Evolutionary conservation across 129 eudicot species (phyloP).

Genomic region (Pulicaria dysenterica): DNA sequence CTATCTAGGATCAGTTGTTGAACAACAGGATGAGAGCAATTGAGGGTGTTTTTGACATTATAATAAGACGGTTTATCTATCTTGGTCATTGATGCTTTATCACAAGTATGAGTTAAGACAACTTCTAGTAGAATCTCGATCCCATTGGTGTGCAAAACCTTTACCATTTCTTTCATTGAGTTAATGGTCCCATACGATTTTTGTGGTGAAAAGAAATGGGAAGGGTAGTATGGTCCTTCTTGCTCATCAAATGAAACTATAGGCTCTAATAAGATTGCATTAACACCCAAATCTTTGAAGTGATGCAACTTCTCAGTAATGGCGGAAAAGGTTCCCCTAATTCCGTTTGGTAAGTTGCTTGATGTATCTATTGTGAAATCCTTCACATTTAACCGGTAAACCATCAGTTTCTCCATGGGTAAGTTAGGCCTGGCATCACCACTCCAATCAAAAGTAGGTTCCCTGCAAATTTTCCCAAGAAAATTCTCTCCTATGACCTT

Average conservation of each 20-base stretch:
- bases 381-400: conserved; percentile 81
- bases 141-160: conserved; percentile 70
- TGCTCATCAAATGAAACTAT: conserved; percentile 62
- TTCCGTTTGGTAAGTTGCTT: conserved; percentile 57
- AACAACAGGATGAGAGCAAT: conserved; percentile 80
- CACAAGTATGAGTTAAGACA: conserved; percentile 74
- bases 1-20: conserved; percentile 80
- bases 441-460: conserved; percentile 82
- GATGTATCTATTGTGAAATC: conserved; percentile 67
- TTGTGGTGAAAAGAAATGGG: conserved; percentile 74
- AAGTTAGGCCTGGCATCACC: conserved; percentile 63
- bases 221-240: conserved; percentile 79
- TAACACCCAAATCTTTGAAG: conserved; percentile 72
- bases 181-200: conserved; percentile 49
- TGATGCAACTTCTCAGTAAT: conserved; percentile 70
- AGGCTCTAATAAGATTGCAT: conserved; percentile 81
- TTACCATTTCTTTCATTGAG: conserved; percentile 87
- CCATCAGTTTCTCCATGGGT: conserved; percentile 74
- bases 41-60: conserved; percentile 44
- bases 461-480: conserved; percentile 54
- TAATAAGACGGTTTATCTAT: conserved; percentile 65
- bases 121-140: conserved; percentile 91
- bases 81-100: conserved; percentile 41
- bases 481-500: conserved; percentile 47
- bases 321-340: conserved; percentile 71